phyloP scores from a whole-genome alignment of 495 filamentous ascomycete species.

The Chaetomidium leptoderma region DNA sequence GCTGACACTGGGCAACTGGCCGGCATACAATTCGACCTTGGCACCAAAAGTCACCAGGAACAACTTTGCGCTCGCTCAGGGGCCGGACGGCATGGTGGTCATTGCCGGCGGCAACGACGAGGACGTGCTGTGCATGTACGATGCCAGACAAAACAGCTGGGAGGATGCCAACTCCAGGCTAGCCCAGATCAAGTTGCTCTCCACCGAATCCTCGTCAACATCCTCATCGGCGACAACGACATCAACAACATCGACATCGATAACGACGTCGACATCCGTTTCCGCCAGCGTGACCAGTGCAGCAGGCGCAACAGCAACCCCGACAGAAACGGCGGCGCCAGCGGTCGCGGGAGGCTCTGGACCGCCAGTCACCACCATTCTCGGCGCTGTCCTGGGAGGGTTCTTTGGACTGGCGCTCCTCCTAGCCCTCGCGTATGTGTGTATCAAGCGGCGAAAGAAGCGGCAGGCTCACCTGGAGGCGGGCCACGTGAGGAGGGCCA shows the following conservation, averaged over 20 bases:
- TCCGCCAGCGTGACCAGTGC: conserved; percentile 9
- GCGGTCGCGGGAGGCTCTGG: conserved; percentile 11
- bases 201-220: conserved; percentile 31
- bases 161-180: conserved; percentile 68
- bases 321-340: conserved; percentile 30
- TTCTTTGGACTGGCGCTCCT: conserved; percentile 68
- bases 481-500: conserved; percentile 46
- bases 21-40: conserved; percentile 68
- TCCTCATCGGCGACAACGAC: conserved; percentile 27
- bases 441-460: conserved; percentile 57
- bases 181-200: conserved; percentile 38
- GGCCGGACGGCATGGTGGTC: conserved; percentile 61
- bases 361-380: conserved; percentile 44
- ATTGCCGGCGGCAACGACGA: conserved; percentile 69
- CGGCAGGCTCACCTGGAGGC: conserved; percentile 43
- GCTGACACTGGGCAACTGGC: conserved; percentile 60
- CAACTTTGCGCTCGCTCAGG: conserved; percentile 44
- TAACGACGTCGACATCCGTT: conserved; percentile 26
- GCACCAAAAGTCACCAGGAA: conserved; percentile 58
- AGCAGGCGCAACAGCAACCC: conserved; percentile 31
- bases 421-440: conserved; percentile 62
- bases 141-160: conserved; percentile 76
- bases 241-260: conserved; percentile 36
- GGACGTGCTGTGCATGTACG: conserved; percentile 70
- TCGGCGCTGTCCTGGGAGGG: conserved; percentile 75